Conservation (phyloP, 768 basidiomycete species). For the Hygrocybe coccinea region DNA sequence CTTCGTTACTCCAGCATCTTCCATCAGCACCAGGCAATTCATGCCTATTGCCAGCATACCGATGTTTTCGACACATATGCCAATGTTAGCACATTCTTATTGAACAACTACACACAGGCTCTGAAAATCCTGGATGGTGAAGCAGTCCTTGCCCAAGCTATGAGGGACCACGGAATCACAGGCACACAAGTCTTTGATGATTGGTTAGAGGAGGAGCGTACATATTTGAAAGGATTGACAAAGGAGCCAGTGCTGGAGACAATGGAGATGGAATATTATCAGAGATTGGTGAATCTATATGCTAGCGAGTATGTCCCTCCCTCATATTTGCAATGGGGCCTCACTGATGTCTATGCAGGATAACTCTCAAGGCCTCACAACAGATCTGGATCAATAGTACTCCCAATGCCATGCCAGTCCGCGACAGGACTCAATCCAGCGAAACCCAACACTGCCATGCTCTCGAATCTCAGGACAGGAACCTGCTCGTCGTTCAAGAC, state of each 20-base stretch:
- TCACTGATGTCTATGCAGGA: no score
- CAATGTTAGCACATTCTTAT: slow-evolving; percentile 20
- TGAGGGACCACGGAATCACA: slow-evolving; percentile 5
- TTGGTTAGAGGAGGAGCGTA: slow-evolving; percentile 21
- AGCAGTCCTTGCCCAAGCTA: not conserved
- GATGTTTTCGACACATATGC: slow-evolving; percentile 21
- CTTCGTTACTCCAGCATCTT: slow-evolving; percentile 15
- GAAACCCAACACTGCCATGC: slow-evolving; percentile 1
- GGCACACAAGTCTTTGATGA: slow-evolving; percentile 8
- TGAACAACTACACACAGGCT: slow-evolving; percentile 25
- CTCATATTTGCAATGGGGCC: no score
- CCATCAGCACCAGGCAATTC: slow-evolving; percentile 21
- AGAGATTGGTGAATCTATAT: slow-evolving; percentile 10
- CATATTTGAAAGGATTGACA: slow-evolving; percentile 12
- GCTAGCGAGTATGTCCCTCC: slow-evolving; percentile 6
- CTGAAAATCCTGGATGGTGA: slow-evolving; percentile 14
- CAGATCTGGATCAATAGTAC: no score
- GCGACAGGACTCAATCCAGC: no score
- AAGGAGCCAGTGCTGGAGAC: slow-evolving; percentile 16
- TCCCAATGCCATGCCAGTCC: no score
- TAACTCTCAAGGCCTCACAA: no score
- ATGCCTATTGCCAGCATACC: slow-evolving; percentile 8
- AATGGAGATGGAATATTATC: slow-evolving; percentile 17
- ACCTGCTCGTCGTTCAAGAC: not conserved
- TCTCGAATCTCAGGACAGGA: not conserved